Evolutionary conservation across 352 stramenopile species (phyloP), one percentile per base, ranked within the genome.

Genomic region (Globisporangium cederbergense): DNA sequence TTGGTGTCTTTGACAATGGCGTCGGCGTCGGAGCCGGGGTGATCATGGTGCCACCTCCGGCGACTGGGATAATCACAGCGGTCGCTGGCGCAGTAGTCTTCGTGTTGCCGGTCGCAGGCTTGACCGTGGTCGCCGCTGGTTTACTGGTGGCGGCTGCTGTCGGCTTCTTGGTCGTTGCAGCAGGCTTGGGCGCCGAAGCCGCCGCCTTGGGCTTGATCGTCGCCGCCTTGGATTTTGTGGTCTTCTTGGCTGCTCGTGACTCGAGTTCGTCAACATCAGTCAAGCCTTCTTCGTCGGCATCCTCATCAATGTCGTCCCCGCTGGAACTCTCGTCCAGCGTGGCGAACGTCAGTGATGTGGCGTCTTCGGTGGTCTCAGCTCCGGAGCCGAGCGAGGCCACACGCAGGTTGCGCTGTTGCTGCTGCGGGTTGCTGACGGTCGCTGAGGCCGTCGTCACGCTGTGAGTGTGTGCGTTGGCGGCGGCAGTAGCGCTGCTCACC

Each of bases 401-500:
- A 25, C 49, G 49, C 49, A 54, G 25, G 49, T 54, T 54, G 11
- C 49, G 49, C 25, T 54, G 49, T n/a, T n/a, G n/a, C 13, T 34
- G 30, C 8, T 54, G 20, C 38, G 9, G 1, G 10, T 45, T 45
- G 38, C 36, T 42, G 10, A 8, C 10, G 38, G 10, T 45, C 38
- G 6, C 18, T 36, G 47, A 34, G 10, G 47, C 16, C 22, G 49
- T 32, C 28, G 25, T 11, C 49, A 54, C 14, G 22, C 13, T 34
- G 11, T 38, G 49, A 10, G 49, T 20, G 22, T 36, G 28, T 45
- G 38, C 13, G 9, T 3, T 14, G 18, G 43, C 25, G 43, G 38
- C 4, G 9, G 38, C 16, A 6, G 42, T 47, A 13, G 11, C 42
- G 2, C 20, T 53, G 25, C 22, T 54, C 49, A 38, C 25, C 3